Evolutionary conservation across 352 stramenopile species (phyloP), one percentile per base, ranked within the genome.

Genomic region (Pythium vanterpoolii): DNA sequence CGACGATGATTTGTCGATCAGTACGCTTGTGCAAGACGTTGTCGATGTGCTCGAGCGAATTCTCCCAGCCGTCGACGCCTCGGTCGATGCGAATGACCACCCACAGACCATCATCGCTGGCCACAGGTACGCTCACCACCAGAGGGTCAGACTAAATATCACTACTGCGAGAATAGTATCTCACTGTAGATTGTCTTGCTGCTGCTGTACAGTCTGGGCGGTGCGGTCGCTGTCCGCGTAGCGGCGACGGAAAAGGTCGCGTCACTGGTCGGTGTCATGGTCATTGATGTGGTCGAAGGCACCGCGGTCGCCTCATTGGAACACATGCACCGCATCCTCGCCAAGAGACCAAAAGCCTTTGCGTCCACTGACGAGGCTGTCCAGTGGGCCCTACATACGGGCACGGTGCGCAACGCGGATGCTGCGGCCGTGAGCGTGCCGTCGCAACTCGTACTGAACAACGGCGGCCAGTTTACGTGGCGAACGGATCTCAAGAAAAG

Each of bases 211-310:
- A 96, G 87, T 73, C 68, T 96, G 63, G 86, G 88, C 11, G 88
- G 87, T 21, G 86, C 86, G 18, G 70, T 96, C 5, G 87, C 79
- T 13, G 86, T 95, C 27, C 82, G 86, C 16, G 81, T 92, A 14
- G 81, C 77, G 1, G 79, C 77, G 1, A 77, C 76, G 5, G 64
- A 76, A 27, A 71, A 81, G 24, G 71, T 95, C 23, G 49, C 63
- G 16, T 87, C 80, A 3, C 66, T 96, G 10, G 77, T 83, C 11
- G 88, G 88, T 16, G 74, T 95, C 3, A 90, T 96, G 73, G 86
- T 96, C 34, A 84, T 96, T 42, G 88, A 96, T 60, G 88, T 96
- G 8, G 88, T 96, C 9, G 88, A 96, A 53, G 86, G 86, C 43
- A 96, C 88, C 7, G 86, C 88, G 5, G 68, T 96, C 16, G 84